Conservation (phyloP, 768 basidiomycete species). For the Filobasidium floriforme region DNA sequence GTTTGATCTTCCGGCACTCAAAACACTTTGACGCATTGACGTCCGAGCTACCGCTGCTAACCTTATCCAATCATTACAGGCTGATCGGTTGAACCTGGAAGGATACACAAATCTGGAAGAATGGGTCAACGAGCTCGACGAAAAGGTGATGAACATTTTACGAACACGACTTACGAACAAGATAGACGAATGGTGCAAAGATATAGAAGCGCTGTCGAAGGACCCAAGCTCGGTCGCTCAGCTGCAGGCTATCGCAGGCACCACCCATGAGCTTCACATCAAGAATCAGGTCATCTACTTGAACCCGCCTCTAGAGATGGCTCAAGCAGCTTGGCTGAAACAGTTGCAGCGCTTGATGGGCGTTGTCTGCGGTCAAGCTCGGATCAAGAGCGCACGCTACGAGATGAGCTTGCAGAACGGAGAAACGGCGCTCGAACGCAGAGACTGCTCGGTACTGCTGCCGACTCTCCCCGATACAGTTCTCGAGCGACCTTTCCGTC, state of each 20-base stretch:
- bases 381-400: conserved; percentile 91
- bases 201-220: background rate
- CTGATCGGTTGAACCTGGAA: conserved; percentile 89
- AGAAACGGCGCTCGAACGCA: conserved; percentile 56
- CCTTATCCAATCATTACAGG: conserved; percentile 48
- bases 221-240: background rate
- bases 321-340: conserved; percentile 77
- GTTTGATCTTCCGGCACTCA: conserved; percentile 47
- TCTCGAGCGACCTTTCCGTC: conserved; percentile 69
- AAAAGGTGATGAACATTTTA: conserved; percentile 73
- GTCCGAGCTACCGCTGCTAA: background rate
- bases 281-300: conserved; percentile 98
- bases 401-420: conserved; percentile 92
- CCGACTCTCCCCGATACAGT: conserved; percentile 65
- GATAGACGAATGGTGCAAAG: conserved; percentile 70
- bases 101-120: conserved; percentile 89
- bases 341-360: conserved; percentile 87
- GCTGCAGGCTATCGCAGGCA: conserved; percentile 48
- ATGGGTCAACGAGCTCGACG: conserved; percentile 72
- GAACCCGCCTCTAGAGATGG: conserved; percentile 93
- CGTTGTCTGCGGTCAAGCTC: conserved; percentile 75
- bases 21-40: background rate
- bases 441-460: conserved; percentile 52
- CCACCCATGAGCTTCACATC: conserved; percentile 88
- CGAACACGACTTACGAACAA: conserved; percentile 66